Base-by-base conservation (phyloP, 306 rosid genomes). In the Cucurbita pepo region DNA sequence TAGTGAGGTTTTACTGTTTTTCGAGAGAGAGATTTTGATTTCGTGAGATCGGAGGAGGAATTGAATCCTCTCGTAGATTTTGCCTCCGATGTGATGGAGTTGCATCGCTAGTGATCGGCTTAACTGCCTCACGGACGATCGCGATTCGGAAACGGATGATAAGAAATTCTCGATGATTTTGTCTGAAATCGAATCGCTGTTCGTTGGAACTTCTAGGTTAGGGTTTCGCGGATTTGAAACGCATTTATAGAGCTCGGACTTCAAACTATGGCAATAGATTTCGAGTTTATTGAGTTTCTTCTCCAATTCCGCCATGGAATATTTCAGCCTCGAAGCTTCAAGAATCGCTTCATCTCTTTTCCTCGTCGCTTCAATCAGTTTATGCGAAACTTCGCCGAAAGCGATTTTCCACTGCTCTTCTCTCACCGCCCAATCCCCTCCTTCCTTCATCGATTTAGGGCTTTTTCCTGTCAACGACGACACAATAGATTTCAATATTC, bases 351-450 rank as follows among this genome's bases (percentile, higher is more conserved):
- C 97, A 54, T 95, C 96, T 22, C 88, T 79, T 53, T 88, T 89
- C 59, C 91, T 84, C 0, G 97, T 91, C 0, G 96, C 85, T 15
- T 91, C 95, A 48, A 88, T 80, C 30, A 95, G 81, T 76, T 88
- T 95, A 62, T 91, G 96, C 7, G 99, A 95, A 19, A 95, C 88
- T 80, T 95, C 97, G 0, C 88, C 87, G 54, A 88, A 88, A 0
- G 99, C 95, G 7, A 84, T 60, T 64, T 84, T 95, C 99, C 95
- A 91, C 5, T 88, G 92, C 77, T 95, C 99, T 79, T 95, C 99
- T 63, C 88, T 81, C 4, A 85, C 82, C 4, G 76, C 15, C 25
- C 81, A 66, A 40, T 62, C 56, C 40, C 79, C 13, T 19, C 18
- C 76, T 2, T 16, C 16, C 40, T 40, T 53, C 14, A 55, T 66